Conservation (phyloP, 208 protist genomes). For the Tritrichomonas musculus region DNA sequence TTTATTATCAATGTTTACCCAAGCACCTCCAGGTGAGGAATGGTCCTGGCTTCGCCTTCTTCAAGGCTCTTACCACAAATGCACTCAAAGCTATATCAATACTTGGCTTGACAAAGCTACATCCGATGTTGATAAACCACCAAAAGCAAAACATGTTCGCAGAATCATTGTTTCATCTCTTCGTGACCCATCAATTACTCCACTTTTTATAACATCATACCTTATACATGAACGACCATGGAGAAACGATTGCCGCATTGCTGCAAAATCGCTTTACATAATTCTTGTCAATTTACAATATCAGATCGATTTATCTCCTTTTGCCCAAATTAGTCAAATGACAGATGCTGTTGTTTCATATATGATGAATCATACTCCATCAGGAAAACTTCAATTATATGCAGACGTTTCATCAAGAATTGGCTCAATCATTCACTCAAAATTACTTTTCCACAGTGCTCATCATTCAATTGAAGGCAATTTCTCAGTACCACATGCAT, state of each 20-base stretch:
- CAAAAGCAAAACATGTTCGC: constrained; percentile 23
- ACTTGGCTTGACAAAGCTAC: not conserved
- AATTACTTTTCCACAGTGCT: not conserved
- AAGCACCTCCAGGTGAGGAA: too few relatives aligned
- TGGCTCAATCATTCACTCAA: not conserved
- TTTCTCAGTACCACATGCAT: not conserved
- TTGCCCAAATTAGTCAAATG: not conserved
- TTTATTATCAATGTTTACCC: too few relatives aligned
- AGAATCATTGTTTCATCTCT: not conserved
- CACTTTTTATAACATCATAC: not conserved
- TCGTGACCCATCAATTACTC: not conserved
- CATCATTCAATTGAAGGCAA: not conserved
- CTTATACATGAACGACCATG: not conserved
- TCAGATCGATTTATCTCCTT: not conserved
- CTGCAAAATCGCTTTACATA: not conserved
- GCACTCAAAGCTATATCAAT: too few relatives aligned
- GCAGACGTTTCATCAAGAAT: not conserved
- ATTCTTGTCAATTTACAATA: not conserved
- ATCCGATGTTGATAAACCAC: not conserved
- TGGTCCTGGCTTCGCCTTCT: too few relatives aligned
- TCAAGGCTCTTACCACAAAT: too few relatives aligned
- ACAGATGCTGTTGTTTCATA: not conserved
- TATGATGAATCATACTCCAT: not conserved
- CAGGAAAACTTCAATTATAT: not conserved
- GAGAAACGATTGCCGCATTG: not conserved